Conservation (phyloP, 2,329 filamentous ascomycete species). For the Phaeophleospora eucalypticola region DNA sequence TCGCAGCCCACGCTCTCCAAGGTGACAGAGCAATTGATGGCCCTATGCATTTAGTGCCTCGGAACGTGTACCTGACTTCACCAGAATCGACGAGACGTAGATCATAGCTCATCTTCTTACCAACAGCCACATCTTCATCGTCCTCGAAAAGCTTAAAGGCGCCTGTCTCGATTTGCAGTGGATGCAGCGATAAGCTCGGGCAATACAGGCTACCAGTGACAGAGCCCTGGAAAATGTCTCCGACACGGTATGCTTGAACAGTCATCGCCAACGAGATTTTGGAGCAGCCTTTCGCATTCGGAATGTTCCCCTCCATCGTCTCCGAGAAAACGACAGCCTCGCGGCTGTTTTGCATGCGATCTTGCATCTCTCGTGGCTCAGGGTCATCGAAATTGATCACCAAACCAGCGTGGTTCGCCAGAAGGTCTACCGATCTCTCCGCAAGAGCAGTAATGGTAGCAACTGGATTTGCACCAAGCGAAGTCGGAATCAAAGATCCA, state of each 20-base stretch:
- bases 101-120: not conserved
- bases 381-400: not conserved
- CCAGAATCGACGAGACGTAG: not conserved
- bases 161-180: not conserved
- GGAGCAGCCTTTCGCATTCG: not conserved
- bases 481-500: constrained; percentile 57
- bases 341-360: not conserved
- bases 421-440: constrained; percentile 55
- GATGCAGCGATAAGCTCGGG: not conserved
- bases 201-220: not conserved
- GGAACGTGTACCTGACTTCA: not conserved
- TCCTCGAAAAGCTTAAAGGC: not conserved
- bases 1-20: not conserved
- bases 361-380: not conserved
- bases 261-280: not conserved
- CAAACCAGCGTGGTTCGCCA: not conserved
- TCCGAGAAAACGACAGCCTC: constrained; percentile 1
- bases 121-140: not conserved
- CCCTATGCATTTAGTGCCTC: not conserved
- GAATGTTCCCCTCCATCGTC: constrained; percentile 1
- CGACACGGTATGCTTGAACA: not conserved
- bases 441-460: constrained; percentile 67
- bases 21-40: not conserved
- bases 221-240: not conserved
- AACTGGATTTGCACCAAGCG: constrained; percentile 62